Conservation (phyloP, 2,329 filamentous ascomycete genomes). For the Talaromyces albobiverticillius region DNA sequence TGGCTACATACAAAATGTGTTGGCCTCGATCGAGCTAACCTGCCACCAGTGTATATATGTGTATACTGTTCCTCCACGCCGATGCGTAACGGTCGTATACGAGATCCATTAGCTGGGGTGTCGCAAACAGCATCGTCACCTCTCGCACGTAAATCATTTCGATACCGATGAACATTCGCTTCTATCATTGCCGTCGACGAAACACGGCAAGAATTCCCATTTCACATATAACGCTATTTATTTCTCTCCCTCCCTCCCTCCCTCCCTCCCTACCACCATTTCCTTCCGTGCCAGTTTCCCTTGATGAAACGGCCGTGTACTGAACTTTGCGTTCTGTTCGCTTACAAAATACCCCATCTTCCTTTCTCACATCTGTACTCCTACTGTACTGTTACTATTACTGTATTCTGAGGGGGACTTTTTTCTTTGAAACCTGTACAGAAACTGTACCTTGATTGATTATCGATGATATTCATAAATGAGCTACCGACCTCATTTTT, state of each 20-base stretch:
- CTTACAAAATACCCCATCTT: constrained; percentile 14
- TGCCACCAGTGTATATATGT: constrained; percentile 51
- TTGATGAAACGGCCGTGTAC: not conserved
- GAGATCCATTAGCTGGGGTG: constrained; percentile 29
- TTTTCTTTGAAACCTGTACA: constrained; percentile 1
- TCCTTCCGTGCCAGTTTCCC: not conserved
- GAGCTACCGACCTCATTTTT: not conserved
- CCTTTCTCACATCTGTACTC: not conserved
- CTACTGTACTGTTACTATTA: not conserved
- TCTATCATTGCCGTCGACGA: not conserved
- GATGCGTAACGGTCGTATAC: constrained; percentile 34
- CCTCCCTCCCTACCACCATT: not conserved
- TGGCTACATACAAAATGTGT: constrained; percentile 61
- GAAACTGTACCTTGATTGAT: not conserved
- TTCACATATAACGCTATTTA: not conserved
- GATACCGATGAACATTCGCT: constrained; percentile 27
- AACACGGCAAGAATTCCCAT: not conserved
- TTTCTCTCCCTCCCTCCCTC: not conserved
- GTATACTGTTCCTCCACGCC: constrained; percentile 49
- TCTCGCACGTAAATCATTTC: constrained; percentile 41
- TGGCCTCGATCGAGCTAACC: constrained; percentile 49
- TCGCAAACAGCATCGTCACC: constrained; percentile 37
- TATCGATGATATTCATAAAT: not conserved
- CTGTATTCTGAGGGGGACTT: not conserved
- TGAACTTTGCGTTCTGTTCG: constrained; percentile 11